phyloP scores from a whole-genome alignment of 495 filamentous ascomycete species.

The Penicillium coprophilum region DNA sequence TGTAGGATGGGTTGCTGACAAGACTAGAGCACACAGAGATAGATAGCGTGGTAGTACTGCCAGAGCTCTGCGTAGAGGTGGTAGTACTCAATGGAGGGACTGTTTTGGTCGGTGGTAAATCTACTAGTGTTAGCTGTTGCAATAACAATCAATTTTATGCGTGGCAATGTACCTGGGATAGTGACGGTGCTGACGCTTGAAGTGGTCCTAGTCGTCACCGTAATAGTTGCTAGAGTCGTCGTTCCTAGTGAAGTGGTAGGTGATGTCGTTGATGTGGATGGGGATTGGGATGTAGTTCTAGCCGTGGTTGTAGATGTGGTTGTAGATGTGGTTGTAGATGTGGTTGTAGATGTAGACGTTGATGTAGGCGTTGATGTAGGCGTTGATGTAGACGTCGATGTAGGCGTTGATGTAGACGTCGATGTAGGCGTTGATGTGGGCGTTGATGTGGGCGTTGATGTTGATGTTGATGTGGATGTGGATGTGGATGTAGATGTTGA shows the following conservation, averaged over 20 bases:
- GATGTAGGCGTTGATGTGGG: too few relatives aligned
- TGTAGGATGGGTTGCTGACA: constrained; percentile 37
- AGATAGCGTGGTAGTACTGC: constrained; percentile 13
- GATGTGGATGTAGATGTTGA: too few relatives aligned
- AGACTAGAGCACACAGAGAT: constrained; percentile 33
- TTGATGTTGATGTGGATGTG: too few relatives aligned
- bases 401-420: too few relatives aligned
- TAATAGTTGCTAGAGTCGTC: not conserved
- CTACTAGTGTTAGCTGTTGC: constrained; percentile 7
- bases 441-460: too few relatives aligned
- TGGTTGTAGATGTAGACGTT: too few relatives aligned
- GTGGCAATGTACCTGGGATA: constrained; percentile 4
- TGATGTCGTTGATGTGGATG: not conserved
- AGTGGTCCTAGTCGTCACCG: not conserved
- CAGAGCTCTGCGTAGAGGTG: constrained; percentile 8
- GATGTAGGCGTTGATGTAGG: too few relatives aligned
- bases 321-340: too few relatives aligned
- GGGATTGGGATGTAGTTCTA: too few relatives aligned
- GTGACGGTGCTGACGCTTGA: constrained; percentile 3
- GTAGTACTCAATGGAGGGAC: constrained; percentile 1
- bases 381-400: too few relatives aligned
- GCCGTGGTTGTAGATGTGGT: too few relatives aligned
- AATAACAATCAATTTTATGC: not conserved
- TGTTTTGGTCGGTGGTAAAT: not conserved
- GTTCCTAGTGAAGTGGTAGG: not conserved